Conservation (phyloP, 2,329 filamentous ascomycete species). For the Nothopassalora personata region DNA sequence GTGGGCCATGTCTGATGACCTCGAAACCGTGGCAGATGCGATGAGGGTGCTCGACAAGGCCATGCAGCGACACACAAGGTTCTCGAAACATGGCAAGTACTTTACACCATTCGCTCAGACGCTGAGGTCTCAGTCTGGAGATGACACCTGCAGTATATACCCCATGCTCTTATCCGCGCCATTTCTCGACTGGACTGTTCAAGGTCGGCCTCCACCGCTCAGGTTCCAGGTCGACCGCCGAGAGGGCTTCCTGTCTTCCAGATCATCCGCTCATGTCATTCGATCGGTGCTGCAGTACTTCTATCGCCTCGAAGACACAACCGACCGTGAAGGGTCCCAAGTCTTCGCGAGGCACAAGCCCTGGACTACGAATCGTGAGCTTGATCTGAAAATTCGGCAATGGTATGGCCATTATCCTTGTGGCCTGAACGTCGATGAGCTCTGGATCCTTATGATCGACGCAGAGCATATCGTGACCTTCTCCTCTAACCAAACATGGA, state of each 20-base stretch:
- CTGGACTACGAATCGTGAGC: constrained; percentile 38
- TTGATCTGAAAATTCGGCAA: constrained; percentile 40
- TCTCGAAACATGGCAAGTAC: constrained; percentile 41
- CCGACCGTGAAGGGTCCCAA: constrained; percentile 37
- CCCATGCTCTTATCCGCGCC: constrained; percentile 40
- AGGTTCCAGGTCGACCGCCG: constrained; percentile 40
- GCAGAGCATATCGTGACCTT: constrained; percentile 39
- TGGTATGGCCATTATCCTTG: constrained; percentile 42
- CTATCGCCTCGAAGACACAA: constrained; percentile 41
- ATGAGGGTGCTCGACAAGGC: constrained; percentile 33
- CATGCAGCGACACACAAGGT: constrained; percentile 38
- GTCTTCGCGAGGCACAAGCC: constrained; percentile 41
- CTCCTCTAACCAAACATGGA: constrained; percentile 42
- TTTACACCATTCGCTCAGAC: constrained; percentile 39
- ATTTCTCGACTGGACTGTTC: constrained; percentile 40
- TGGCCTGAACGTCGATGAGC: constrained; percentile 39
- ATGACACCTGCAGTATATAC: constrained; percentile 14
- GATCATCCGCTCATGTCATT: constrained; percentile 36
- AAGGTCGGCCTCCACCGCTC: constrained; percentile 35
- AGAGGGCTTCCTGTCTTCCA: constrained; percentile 38
- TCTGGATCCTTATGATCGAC: constrained; percentile 41
- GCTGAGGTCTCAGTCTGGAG: constrained; percentile 20
- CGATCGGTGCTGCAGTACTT: constrained; percentile 41
- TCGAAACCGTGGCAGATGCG: constrained; percentile 17
- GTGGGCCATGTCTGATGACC: constrained; percentile 23